These are phyloP conservation scores for Agapanthus africanus DNA, from an alignment of 106 monocot genomes.

Conservation along the genomic window DNA sequence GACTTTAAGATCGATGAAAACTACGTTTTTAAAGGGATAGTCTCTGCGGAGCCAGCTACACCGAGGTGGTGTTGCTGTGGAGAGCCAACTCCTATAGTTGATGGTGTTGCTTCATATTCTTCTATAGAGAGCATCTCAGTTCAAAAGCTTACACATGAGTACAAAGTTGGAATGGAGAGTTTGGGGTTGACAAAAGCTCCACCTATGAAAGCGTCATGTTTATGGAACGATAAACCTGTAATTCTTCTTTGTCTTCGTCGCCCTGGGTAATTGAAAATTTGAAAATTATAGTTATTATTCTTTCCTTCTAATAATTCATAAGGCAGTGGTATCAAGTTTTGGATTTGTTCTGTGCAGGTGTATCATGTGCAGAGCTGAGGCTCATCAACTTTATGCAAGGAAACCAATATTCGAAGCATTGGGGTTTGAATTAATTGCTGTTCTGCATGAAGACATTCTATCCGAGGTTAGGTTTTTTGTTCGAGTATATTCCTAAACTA, in stretches of 20 bases:
- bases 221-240: conserved; percentile 23
- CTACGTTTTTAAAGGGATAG: conserved; percentile 34
- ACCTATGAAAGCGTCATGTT: conserved; percentile 33
- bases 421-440: conserved; percentile 33
- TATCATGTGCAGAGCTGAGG: conserved; percentile 44
- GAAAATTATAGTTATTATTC: too few species aligned
- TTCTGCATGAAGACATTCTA: conserved; percentile 34
- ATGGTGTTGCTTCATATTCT: conserved; percentile 23
- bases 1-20: conserved; percentile 21
- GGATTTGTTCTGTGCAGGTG: too few species aligned
- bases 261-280: too few species aligned
- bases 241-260: conserved; percentile 29
- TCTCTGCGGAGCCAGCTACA: conserved; percentile 20
- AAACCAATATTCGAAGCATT: conserved; percentile 38
- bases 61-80: conserved; percentile 20
- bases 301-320: too few species aligned
- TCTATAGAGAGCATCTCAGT: conserved; percentile 29
- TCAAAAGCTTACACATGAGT: conserved; percentile 35
- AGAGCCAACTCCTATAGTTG: conserved; percentile 15
- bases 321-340: too few species aligned
- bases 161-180: conserved; percentile 21
- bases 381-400: conserved; percentile 36
- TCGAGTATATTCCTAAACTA: too few species aligned
- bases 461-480: too few species aligned
- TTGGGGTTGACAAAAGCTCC: conserved; percentile 14